Evolutionary conservation across 2,329 filamentous ascomycete species (phyloP), one percentile per base, ranked within the genome.

Genomic region (Phialophora verrucosa): DNA sequence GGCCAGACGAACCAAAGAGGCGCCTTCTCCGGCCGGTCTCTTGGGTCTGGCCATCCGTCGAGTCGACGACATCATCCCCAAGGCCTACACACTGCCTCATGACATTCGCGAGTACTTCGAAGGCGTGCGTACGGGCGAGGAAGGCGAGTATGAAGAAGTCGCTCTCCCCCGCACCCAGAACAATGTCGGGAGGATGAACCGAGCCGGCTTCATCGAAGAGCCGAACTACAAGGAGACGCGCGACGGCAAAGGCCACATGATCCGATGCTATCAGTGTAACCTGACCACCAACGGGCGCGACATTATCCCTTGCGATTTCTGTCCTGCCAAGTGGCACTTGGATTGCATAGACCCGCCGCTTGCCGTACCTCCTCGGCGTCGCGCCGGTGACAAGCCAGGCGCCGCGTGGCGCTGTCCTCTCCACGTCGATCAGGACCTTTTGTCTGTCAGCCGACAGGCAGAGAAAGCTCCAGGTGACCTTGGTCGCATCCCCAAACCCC

Each of bases 301-400:
- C 71, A 93, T 98, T 73, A 90, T 97, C 71, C 88, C 90, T 54
- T 99, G 94, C 81, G 93, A 93, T 77, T 87, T 85, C 74, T 99
- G 94, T 78, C 83, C 87, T 12, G 84, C 92, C 38, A 85, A 89
- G 75, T 99, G 93, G 91, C 95, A 99, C 80, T 83, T 97, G 59
- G 94, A 98, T 78, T 99, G 95, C 78, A 82, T 96, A 17, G 89
- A 96, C 75, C 91, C 92, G 31, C 93, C 94, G 38, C 81, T 93
- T 74, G 88, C 93, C 38, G 88, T 91, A 63, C 91, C 92, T 47
- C 93, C 93, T 11, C 85, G 88, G 62, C 80, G 82, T 65, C 77
- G 76, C 53, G 69, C 69, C 64, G 76, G 70, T 75, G 82, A 82
- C 70, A 82, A 82, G 59, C 83, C 90, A 59, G 88, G 89, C 55